phyloP scores from a whole-genome alignment of 495 filamentous ascomycete species.

The Talaromyces wortmannii region DNA sequence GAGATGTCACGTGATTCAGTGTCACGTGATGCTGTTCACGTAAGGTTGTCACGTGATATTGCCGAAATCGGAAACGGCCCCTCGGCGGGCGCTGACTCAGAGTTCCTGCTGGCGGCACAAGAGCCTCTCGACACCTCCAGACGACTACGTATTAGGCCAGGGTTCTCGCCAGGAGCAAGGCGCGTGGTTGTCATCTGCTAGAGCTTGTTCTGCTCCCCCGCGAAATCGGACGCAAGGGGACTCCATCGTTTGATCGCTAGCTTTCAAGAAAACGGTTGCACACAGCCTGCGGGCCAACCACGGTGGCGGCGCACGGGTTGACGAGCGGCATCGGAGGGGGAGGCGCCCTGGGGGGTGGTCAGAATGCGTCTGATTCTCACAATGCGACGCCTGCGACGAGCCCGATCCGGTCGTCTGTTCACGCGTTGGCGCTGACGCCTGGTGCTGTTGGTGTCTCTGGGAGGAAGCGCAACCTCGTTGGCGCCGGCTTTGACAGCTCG shows the following conservation, averaged over 20 bases:
- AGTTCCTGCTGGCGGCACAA: too few species aligned
- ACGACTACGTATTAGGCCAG: too few species aligned
- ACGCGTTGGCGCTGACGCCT: slow-evolving; percentile 5
- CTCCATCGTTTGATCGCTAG: not conserved
- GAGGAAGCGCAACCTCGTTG: slow-evolving; percentile 39
- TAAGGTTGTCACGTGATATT: too few species aligned
- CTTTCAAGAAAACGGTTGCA: not conserved
- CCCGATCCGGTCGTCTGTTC: not conserved
- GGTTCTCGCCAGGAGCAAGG: too few species aligned
- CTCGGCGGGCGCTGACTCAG: too few species aligned
- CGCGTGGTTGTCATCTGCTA: not conserved
- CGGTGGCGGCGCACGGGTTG: slow-evolving; percentile 32
- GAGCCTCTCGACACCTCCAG: too few species aligned
- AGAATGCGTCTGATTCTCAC: slow-evolving; percentile 11
- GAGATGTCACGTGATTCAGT: too few species aligned
- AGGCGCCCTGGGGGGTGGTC: slow-evolving; percentile 21
- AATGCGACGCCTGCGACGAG: slow-evolving; percentile 4
- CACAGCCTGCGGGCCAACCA: slow-evolving; percentile 15
- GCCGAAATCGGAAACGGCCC: too few species aligned
- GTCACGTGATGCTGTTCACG: too few species aligned
- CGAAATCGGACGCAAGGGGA: slow-evolving; percentile 1
- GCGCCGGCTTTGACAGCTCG: slow-evolving; percentile 55
- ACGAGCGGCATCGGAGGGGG: slow-evolving; percentile 30
- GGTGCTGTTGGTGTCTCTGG: slow-evolving; percentile 23
- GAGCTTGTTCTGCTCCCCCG: not conserved